Percentiles rank a stretch among this genome's conserved stretches.
Evolutionary conservation across 768 basidiomycete genomes (phyloP).

Genomic region (Lactarius tabidus): DNA sequence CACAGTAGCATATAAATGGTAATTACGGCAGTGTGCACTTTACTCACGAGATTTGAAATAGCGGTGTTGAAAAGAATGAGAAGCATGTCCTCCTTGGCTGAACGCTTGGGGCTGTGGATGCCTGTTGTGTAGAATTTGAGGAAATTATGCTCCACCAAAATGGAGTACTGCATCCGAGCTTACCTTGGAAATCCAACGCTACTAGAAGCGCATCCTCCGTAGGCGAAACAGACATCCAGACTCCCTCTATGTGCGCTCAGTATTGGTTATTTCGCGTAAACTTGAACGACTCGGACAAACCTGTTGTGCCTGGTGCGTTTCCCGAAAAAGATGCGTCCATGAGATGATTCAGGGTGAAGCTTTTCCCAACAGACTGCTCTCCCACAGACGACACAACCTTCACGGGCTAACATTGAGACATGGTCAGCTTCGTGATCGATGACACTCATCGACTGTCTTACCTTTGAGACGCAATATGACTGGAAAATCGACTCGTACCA

Average conservation of each 20-base stretch:
- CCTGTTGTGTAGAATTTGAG: slow-evolving; percentile 32
- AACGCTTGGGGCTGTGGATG: slow-evolving; percentile 62
- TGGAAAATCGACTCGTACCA: slow-evolving; percentile 66
- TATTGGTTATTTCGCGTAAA: neutral
- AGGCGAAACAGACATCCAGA: slow-evolving; percentile 67
- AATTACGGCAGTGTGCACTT: neutral
- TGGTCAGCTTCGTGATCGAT: neutral
- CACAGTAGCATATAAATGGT: neutral
- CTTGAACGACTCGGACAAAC: slow-evolving; percentile 20
- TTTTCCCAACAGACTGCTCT: slow-evolving; percentile 63
- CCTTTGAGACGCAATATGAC: slow-evolving; percentile 60
- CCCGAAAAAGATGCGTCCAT: slow-evolving; percentile 64
- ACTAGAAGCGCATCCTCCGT: slow-evolving; percentile 52
- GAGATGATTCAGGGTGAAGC: slow-evolving; percentile 55
- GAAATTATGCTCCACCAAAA: neutral
- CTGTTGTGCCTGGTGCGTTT: slow-evolving; percentile 59
- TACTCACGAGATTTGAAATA: slow-evolving; percentile 52
- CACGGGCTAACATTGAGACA: slow-evolving; percentile 43
- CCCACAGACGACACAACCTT: slow-evolving; percentile 67
- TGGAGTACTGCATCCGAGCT: neutral
- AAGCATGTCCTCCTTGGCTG: slow-evolving; percentile 59
- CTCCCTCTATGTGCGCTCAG: slow-evolving; percentile 40
- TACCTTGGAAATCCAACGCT: slow-evolving; percentile 62
- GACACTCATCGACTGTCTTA: slow-evolving; percentile 10
- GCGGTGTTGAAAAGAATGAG: slow-evolving; percentile 64